phyloP scores from a whole-genome alignment of 352 stramenopile species.

The Phytophthora cajani region DNA sequence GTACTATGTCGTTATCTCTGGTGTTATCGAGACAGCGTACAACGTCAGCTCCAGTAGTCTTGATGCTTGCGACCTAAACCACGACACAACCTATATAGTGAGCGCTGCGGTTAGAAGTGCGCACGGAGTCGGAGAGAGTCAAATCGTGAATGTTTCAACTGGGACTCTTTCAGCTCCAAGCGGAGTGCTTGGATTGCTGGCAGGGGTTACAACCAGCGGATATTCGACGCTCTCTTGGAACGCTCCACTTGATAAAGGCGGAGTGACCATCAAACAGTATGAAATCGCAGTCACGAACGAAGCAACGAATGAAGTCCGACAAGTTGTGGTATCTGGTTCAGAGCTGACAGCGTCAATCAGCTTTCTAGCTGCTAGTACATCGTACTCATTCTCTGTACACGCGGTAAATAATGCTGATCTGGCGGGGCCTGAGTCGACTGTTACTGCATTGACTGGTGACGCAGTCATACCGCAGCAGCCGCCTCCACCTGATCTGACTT shows the following conservation, averaged over 20 bases:
- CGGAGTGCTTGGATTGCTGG: conserved; percentile 22
- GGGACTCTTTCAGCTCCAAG: conserved; percentile 27
- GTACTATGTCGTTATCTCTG: conserved; percentile 28
- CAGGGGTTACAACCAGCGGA: conserved; percentile 30
- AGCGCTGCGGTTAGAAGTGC: conserved; percentile 33
- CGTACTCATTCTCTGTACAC: conserved; percentile 41
- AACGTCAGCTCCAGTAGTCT: not conserved
- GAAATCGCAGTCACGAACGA: conserved; percentile 29
- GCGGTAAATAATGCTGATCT: conserved; percentile 38
- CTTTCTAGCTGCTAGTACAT: conserved; percentile 31
- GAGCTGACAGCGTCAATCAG: conserved; percentile 12
- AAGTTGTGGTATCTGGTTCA: conserved; percentile 20
- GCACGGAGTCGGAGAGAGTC: conserved; percentile 31
- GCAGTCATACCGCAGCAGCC: conserved; percentile 26
- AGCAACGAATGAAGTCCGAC: not conserved
- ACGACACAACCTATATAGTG: conserved; percentile 38
- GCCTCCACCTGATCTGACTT: conserved; percentile 33
- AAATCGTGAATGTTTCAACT: conserved; percentile 25
- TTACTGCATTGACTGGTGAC: conserved; percentile 19
- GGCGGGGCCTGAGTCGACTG: not conserved
- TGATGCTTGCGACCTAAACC: conserved; percentile 26
- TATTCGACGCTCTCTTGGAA: conserved; percentile 38
- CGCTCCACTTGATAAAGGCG: conserved; percentile 40
- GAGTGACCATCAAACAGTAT: conserved; percentile 34
- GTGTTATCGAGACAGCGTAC: not conserved